A percentile compares a stretch with the other conserved stretches of the same genome.
Evolutionary conservation across 495 filamentous ascomycete species (phyloP).

Genomic region (Rostrohypoxylon terebratum): DNA sequence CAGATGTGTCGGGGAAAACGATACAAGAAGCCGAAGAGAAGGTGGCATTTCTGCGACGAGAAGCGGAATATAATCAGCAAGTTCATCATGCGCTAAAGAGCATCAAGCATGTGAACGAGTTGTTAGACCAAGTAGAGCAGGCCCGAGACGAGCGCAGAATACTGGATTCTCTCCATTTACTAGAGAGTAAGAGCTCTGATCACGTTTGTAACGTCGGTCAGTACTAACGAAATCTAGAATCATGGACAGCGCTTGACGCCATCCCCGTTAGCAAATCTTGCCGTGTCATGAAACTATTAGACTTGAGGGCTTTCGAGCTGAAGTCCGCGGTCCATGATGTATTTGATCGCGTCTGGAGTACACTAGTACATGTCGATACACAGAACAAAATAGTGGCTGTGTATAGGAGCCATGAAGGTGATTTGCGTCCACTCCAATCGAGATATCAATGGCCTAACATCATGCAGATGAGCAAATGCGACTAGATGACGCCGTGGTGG

Average conservation of each 20-base stretch:
- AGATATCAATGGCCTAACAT: constrained; percentile 40
- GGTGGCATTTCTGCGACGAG: constrained; percentile 75
- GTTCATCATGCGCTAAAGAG: constrained; percentile 71
- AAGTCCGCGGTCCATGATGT: constrained; percentile 68
- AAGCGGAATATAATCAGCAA: constrained; percentile 79
- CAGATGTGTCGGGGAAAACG: constrained; percentile 66
- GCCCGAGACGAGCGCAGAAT: constrained; percentile 61
- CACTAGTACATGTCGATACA: constrained; percentile 67
- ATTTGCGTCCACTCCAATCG: neutral
- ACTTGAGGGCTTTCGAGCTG: constrained; percentile 64
- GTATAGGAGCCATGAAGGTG: constrained; percentile 57
- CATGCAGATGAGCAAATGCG: constrained; percentile 59
- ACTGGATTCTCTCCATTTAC: constrained; percentile 62
- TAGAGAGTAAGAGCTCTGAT: constrained; percentile 58
- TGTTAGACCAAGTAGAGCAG: constrained; percentile 64
- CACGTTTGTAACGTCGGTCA: neutral
- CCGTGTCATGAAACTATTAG: constrained; percentile 60
- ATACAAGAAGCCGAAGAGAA: constrained; percentile 76
- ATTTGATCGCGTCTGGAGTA: constrained; percentile 66
- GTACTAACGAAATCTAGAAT: constrained; percentile 48
- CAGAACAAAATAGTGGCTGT: constrained; percentile 62
- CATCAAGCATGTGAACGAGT: constrained; percentile 65
- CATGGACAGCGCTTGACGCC: constrained; percentile 58
- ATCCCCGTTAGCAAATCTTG: constrained; percentile 60
- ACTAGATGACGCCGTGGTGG: constrained; percentile 61